A percentile compares a stretch with the other conserved stretches of the same genome.
These are phyloP conservation scores for Pleurotus salmoneostramineus DNA, from an alignment of 768 basidiomycete species.

Conservation along the genomic window DNA sequence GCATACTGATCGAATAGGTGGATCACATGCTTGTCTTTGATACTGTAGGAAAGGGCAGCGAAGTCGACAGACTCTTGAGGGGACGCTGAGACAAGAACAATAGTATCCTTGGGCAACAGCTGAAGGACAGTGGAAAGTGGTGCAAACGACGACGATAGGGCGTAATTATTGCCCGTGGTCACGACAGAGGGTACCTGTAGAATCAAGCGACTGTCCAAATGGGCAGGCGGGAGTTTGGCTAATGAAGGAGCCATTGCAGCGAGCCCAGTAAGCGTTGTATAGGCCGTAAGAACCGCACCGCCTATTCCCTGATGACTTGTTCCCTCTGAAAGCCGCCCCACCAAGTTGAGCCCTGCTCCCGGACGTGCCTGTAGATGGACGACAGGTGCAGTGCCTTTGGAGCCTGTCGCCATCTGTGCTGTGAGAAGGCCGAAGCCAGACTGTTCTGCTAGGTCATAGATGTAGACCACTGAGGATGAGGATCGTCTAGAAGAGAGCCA, in stretches of 20 bases:
- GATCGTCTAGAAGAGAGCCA: constrained; percentile 54
- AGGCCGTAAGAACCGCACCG: constrained; percentile 67
- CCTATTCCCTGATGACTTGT: constrained; percentile 63
- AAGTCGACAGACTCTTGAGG: constrained; percentile 81
- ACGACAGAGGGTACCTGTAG: constrained; percentile 81
- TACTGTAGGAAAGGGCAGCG: constrained; percentile 69
- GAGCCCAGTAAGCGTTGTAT: constrained; percentile 81
- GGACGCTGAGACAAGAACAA: constrained; percentile 79
- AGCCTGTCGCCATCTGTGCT: constrained; percentile 54
- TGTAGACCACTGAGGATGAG: constrained; percentile 65
- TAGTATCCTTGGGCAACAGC: constrained; percentile 60
- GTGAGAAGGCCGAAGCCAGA: constrained; percentile 76
- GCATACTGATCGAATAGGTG: constrained; percentile 91
- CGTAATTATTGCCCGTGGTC: constrained; percentile 57
- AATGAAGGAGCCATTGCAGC: constrained; percentile 81
- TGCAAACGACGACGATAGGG: constrained; percentile 76
- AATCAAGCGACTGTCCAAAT: constrained; percentile 63
- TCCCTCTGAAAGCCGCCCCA: constrained; percentile 77
- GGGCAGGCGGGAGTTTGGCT: constrained; percentile 61
- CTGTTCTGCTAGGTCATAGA: constrained; percentile 83
- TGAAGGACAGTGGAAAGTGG: constrained; percentile 56
- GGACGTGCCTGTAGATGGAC: constrained; percentile 76
- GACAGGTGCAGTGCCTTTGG: constrained; percentile 44
- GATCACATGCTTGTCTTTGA: constrained; percentile 65
- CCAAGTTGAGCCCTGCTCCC: constrained; percentile 78